Evolutionary conservation across 306 rosid species (phyloP).

Genomic region (Quercus parvula): DNA sequence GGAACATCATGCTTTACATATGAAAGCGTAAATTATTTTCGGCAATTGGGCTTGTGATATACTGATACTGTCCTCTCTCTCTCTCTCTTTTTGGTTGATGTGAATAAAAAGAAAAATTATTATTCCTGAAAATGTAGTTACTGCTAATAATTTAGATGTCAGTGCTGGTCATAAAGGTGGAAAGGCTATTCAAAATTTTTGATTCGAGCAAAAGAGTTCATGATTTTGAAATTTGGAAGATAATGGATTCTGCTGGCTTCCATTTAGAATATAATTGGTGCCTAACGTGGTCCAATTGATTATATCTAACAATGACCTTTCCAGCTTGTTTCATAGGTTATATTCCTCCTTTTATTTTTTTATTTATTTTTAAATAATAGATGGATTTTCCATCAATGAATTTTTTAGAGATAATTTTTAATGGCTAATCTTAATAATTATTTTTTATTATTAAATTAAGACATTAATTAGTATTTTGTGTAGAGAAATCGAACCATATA

Average conservation of each 20-base stretch:
- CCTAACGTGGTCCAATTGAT: neutral
- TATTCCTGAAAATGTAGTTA: neutral
- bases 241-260: neutral
- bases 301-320: neutral
- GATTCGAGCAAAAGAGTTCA: conserved; percentile 1
- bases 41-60: neutral
- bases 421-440: fast-evolving
- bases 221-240: neutral
- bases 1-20: conserved; percentile 11
- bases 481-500: no score
- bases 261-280: conserved; percentile 11
- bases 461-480: fast-evolving
- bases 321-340: neutral
- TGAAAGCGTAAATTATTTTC: neutral
- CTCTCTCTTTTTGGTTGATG: no score
- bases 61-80: neutral
- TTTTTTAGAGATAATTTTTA: no score
- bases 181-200: neutral
- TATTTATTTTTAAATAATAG: neutral
- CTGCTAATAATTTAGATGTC: neutral
- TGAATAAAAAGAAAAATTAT: neutral
- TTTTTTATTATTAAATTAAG: no score
- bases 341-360: conserved; percentile 1
- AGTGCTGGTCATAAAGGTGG: neutral
- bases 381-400: no score